phyloP scores from a whole-genome alignment of 164 flowering plant genomes.

The Umbellularia californica region DNA sequence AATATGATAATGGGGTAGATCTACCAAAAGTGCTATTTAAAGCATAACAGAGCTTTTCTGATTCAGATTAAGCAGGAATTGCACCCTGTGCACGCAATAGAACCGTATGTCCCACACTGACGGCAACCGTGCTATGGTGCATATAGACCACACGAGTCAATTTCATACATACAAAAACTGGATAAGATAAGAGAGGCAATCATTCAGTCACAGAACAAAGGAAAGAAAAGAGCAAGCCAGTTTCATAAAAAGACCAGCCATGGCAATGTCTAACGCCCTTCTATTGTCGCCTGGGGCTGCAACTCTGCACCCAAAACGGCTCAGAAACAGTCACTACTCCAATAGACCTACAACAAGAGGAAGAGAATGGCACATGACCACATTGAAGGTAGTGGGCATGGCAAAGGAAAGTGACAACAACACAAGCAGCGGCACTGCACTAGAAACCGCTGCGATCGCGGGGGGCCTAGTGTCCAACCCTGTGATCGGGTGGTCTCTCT shows the following conservation, averaged over 20 bases:
- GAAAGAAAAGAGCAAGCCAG: background rate
- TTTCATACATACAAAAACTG: background rate
- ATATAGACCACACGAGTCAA: too few relatives aligned
- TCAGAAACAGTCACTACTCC: background rate
- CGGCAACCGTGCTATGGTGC: too few relatives aligned
- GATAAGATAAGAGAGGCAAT: slow-evolving; percentile 1
- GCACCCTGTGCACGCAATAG: too few relatives aligned
- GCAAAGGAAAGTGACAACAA: slow-evolving; percentile 19
- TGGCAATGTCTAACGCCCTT: background rate
- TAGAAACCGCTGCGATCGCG: slow-evolving; percentile 53
- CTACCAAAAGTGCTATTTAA: too few relatives aligned
- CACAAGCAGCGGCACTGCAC: slow-evolving; percentile 23
- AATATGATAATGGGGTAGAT: too few relatives aligned
- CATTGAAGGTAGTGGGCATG: background rate
- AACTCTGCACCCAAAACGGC: background rate
- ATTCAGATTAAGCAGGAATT: too few relatives aligned
- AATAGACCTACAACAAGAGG: background rate
- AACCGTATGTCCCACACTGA: too few relatives aligned
- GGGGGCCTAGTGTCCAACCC: slow-evolving; percentile 76
- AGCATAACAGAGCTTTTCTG: too few relatives aligned
- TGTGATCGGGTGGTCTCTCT: slow-evolving; percentile 90
- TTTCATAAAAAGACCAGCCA: background rate
- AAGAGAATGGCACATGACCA: background rate
- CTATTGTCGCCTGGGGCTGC: background rate
- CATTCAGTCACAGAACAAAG: background rate